Evolutionary conservation across 345 rosid species (phyloP), one percentile per base, ranked within the genome.

Genomic region (Ailanthus altissimus): DNA sequence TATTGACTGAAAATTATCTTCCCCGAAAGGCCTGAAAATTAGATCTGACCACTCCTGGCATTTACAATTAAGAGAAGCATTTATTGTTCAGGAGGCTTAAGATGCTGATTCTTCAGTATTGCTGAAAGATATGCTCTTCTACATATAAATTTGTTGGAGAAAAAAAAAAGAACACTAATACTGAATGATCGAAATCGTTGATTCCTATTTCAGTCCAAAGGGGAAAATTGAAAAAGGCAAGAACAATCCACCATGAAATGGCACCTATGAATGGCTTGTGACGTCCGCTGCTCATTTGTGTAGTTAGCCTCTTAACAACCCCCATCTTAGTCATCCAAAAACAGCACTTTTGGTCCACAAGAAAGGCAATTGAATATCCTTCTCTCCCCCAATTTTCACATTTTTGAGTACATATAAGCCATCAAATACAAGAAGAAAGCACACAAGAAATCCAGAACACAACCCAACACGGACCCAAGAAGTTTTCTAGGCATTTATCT

Each of bases 401-500:
- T n/a, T 47, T 23, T 47, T 50, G 10, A 50, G 54, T 10, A 67
- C 13, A 25, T 16, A 18, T 49, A 18, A 50, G 42, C n/a, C 16
- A 59, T 28, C 3, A 51, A 50, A 38, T n/a, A 32, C 58, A 71
- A 2, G 45, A 47, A 38, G 18, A 8, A 54, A 53, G 26, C 15
- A 51, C 25, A 53, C 3, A 15, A 46, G 4, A 54, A 57, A 45
- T 26, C 23, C 25, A 69, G 14, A 46, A 43, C 18, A 23, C 20
- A 26, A 28, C 21, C 50, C 28, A 50, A 69, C 12, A 56, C n/a
- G 28, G 18, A n/a, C 46, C 46, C 69, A 20, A 46, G 4, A 12
- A 20, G 69, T 61, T 74, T 28, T 14, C 18, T 49, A 50, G 6
- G 13, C 28, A 47, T 61, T 74, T 61, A 62, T 74, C 61, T 18